phyloP scores from a whole-genome alignment of 805 yeast species.

The Ogataea glucozyma region DNA sequence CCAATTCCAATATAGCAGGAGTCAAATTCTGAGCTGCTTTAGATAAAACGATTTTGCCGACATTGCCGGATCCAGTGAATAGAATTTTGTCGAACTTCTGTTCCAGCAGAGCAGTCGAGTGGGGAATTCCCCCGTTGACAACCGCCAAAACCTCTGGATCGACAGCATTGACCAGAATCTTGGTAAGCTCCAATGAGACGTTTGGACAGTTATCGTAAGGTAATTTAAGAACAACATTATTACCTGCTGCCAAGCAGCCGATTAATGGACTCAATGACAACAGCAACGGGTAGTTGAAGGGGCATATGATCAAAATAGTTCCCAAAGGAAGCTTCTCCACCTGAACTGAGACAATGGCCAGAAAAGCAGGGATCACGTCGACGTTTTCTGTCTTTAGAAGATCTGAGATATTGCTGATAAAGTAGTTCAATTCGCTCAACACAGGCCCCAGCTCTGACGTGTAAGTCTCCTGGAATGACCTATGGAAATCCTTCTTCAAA shows the following conservation, averaged over 20 bases:
- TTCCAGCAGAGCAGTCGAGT: slow-evolving; percentile 55
- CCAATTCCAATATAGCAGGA: slow-evolving; percentile 80
- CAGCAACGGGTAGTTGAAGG: slow-evolving; percentile 78
- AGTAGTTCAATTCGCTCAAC: slow-evolving; percentile 55
- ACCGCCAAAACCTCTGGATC: slow-evolving; percentile 58
- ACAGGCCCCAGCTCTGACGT: slow-evolving; percentile 55
- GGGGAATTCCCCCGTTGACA: slow-evolving; percentile 71
- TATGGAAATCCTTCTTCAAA: slow-evolving; percentile 63
- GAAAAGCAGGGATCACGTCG: slow-evolving; percentile 37
- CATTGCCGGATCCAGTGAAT: slow-evolving; percentile 78
- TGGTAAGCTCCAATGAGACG: slow-evolving; percentile 56
- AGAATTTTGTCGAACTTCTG: slow-evolving; percentile 78
- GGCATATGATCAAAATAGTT: slow-evolving; percentile 67
- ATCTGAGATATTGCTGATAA: slow-evolving; percentile 57
- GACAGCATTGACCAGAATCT: slow-evolving; percentile 51
- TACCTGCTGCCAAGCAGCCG: slow-evolving; percentile 86
- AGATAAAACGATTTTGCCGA: slow-evolving; percentile 73
- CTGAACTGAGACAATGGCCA: slow-evolving; percentile 23
- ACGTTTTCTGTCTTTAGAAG: slow-evolving; percentile 60
- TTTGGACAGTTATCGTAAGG: slow-evolving; percentile 74
- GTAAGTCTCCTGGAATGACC: slow-evolving; percentile 62
- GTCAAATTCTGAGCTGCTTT: slow-evolving; percentile 86
- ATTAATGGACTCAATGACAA: slow-evolving; percentile 65
- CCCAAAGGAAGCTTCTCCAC: slow-evolving; percentile 57
- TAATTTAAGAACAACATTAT: slow-evolving; percentile 67